Evolutionary conservation across 1,139 yeast species (phyloP).

Genomic region (Yamadazyma dushanensis): DNA sequence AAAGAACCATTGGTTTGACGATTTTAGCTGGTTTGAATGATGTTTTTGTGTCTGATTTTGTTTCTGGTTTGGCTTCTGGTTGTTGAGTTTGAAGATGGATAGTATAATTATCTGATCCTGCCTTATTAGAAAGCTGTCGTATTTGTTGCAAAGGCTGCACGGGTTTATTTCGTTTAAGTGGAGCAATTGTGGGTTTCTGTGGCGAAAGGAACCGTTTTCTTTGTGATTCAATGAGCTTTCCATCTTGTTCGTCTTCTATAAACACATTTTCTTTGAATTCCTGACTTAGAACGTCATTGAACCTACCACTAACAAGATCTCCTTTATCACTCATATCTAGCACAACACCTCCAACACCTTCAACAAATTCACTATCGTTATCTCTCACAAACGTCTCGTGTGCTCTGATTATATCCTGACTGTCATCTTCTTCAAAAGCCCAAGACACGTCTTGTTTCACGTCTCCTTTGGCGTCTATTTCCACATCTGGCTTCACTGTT

Average conservation of each 20-base stretch:
- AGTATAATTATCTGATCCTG: constrained; percentile 6
- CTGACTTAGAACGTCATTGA: too few relatives aligned
- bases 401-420: neutral
- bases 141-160: constrained; percentile 2
- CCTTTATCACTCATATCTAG: neutral
- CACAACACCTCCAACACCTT: neutral
- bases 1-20: constrained; percentile 20
- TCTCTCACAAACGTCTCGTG: constrained; percentile 1
- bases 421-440: neutral
- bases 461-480: too few relatives aligned
- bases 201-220: constrained; percentile 3
- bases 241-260: too few relatives aligned
- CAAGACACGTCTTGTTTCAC: neutral
- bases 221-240: neutral
- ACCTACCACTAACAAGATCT: too few relatives aligned
- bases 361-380: neutral
- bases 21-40: constrained; percentile 7
- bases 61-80: neutral
- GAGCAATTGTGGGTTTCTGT: neutral
- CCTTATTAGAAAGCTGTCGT: constrained; percentile 3
- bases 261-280: too few relatives aligned
- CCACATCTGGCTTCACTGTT: too few relatives aligned
- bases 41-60: too few relatives aligned
- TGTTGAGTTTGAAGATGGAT: constrained; percentile 12
- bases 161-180: constrained; percentile 1